Evolutionary conservation across 768 basidiomycete species (phyloP).

Genomic region (Mycena haematopus): DNA sequence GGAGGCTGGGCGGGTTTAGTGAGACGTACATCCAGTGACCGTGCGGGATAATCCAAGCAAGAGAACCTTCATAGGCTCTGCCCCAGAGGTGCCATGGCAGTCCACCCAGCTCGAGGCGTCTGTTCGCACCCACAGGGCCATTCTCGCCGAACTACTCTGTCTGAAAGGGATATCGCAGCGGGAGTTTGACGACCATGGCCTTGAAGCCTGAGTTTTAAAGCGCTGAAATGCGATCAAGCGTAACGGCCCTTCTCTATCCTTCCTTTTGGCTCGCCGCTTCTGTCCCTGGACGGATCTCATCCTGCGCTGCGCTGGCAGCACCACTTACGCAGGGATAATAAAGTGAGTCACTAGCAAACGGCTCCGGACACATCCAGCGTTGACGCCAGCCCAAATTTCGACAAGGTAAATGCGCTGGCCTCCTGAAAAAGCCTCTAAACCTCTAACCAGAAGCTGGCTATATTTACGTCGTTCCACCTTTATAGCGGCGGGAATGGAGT

Average conservation of each 20-base stretch:
- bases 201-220: neutral
- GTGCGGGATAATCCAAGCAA: constrained; percentile 22
- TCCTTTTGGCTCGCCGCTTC: constrained; percentile 8
- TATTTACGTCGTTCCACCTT: neutral
- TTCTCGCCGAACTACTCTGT: constrained; percentile 10
- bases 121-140: constrained; percentile 29
- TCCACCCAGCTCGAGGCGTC: constrained; percentile 29
- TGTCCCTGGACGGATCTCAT: neutral
- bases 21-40: constrained; percentile 22
- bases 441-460: neutral
- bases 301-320: neutral
- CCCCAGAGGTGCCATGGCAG: constrained; percentile 20
- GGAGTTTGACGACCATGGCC: neutral
- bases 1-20: neutral
- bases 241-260: neutral
- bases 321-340: neutral
- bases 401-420: neutral
- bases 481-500: neutral
- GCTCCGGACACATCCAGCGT: neutral
- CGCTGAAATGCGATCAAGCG: constrained; percentile 1
- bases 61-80: constrained; percentile 26
- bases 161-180: constrained; percentile 23
- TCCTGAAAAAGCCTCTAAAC: neutral
- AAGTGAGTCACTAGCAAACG: neutral
- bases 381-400: neutral